Evolutionary conservation across 1,284 basidiomycete genomes (phyloP), one percentile per base, ranked within the genome.

Genomic region (Cutaneotrichosporon sp.): DNA sequence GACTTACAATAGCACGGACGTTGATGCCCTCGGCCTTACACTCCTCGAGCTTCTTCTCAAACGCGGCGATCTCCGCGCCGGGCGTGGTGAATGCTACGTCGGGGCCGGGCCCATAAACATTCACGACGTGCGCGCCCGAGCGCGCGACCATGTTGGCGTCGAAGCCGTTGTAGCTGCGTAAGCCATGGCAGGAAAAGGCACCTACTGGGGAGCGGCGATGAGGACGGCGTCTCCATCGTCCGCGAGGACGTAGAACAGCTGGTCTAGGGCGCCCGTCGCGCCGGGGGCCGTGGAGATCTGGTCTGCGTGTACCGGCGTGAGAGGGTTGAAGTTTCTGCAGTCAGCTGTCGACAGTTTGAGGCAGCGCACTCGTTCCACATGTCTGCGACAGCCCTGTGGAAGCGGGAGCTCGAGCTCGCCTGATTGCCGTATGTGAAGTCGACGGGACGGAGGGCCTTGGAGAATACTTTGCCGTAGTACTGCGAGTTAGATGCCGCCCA

Each of bases 91-190:
- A 48, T 11, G 34, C 44, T 2, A 47, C 50, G 7, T 33, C 41
- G 12, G 41, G 41, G 5, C 29, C 27, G 3, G 57, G 46, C 3
- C 52, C 46, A 2, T 37, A 35, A 37, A 61, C 57, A 25, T 59
- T 45, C 22, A 45, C 29, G 31, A 51, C 25, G 24, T 25, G 33
- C 33, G 44, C 38, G 34, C 32, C 26, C 4, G 45, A 46, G 24
- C 52, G 51, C 11, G 48, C 46, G 19, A 52, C 49, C 57, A 61
- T 59, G 60, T 61, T 32, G 45, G 49, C 55, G 32, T 55, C 61
- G 46, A 72, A 72, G 16, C 66, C 67, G 24, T 69, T 64, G 61
- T 71, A 71, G 54, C 54, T 55, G 39, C n/a, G n/a, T n/a, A n/a
- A n/a, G n/a, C n/a, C n/a, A n/a, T 8, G 17, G 1, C 29, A 5